Evolutionary conservation across 331 rosid genomes (phyloP).

Genomic region (Acacia pycnantha): DNA sequence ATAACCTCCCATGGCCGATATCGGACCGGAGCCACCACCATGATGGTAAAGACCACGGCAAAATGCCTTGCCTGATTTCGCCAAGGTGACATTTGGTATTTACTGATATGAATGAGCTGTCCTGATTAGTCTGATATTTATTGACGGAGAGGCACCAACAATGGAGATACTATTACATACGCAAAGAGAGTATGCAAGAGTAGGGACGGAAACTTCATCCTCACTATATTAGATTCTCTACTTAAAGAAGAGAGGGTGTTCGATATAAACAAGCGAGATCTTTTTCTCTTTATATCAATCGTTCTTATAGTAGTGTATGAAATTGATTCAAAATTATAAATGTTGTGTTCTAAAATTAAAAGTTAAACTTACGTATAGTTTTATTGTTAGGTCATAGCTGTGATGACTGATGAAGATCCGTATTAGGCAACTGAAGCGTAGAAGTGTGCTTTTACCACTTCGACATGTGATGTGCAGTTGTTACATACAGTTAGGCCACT

Average conservation of each 20-base stretch:
- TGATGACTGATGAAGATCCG: neutral
- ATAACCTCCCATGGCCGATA: conserved; percentile 41
- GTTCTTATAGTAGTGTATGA: too few species aligned
- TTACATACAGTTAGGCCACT: neutral
- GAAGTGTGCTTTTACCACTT: neutral
- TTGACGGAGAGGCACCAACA: neutral
- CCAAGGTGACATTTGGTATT: neutral
- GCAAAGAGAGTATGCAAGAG: neutral
- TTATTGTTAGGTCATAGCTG: neutral
- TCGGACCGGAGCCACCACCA: conserved; percentile 25
- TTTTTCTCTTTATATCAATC: neutral
- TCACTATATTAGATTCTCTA: neutral
- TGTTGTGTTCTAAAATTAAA: too few species aligned
- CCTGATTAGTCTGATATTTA: neutral
- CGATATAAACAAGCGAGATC: neutral
- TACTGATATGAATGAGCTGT: neutral
- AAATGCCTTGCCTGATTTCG: neutral
- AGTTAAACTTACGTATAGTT: neutral
- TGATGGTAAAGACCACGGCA: neutral
- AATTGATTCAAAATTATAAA: too few species aligned
- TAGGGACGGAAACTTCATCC: neutral
- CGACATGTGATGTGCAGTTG: neutral
- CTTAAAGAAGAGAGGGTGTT: neutral
- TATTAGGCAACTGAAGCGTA: neutral
- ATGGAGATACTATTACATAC: neutral